These are phyloP conservation scores for Rhizopogon salebrosus DNA, from an alignment of 768 basidiomycete genomes.

Conservation along the genomic window DNA sequence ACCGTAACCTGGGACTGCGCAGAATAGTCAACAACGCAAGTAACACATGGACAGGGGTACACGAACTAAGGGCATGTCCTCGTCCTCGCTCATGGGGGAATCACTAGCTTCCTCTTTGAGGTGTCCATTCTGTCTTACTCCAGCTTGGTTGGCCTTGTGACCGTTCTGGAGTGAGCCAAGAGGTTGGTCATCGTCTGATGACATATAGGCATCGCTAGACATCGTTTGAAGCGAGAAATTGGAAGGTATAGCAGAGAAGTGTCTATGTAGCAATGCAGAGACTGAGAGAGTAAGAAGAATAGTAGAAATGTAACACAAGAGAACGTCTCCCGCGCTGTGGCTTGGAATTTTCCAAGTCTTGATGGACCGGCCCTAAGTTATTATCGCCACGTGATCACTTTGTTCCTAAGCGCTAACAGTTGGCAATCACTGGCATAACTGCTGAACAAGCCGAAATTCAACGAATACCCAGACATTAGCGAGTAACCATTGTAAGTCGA, in stretches of 20 bases:
- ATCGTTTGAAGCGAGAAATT: constrained; percentile 20
- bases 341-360: constrained; percentile 36
- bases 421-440: no score
- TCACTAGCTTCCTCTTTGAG: constrained; percentile 32
- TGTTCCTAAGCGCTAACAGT: background rate
- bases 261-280: constrained; percentile 21
- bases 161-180: constrained; percentile 35
- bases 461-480: background rate
- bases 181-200: constrained; percentile 57
- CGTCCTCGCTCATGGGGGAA: constrained; percentile 62
- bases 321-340: constrained; percentile 15
- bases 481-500: background rate
- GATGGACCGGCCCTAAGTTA: constrained; percentile 54
- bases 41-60: constrained; percentile 3
- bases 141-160: constrained; percentile 36
- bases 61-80: constrained; percentile 68
- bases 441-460: background rate
- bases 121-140: constrained; percentile 39
- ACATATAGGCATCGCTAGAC: constrained; percentile 46
- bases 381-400: constrained; percentile 17
- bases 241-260: constrained; percentile 7
- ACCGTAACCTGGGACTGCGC: constrained; percentile 51
- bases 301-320: constrained; percentile 23
- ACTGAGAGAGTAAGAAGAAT: constrained; percentile 21
- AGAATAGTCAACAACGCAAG: constrained; percentile 20